Evolutionary conservation across 129 eudicot species (phyloP).

Genomic region (Centrapalus pauciflorus): DNA sequence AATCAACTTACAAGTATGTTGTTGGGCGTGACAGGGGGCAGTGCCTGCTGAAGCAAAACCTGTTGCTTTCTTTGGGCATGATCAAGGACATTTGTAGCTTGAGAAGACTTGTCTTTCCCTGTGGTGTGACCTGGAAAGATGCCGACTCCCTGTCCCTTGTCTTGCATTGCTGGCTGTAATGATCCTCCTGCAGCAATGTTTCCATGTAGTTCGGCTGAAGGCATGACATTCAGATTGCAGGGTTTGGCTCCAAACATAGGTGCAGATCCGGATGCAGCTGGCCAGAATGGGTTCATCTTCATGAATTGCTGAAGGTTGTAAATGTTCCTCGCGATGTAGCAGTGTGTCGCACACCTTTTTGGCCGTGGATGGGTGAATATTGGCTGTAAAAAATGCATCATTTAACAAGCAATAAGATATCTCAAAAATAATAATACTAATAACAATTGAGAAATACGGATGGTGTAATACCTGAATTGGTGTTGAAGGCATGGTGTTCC

Average conservation of each 20-base stretch:
- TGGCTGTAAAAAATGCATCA: conserved; percentile 42
- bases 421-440: not conserved
- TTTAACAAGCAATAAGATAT: not conserved
- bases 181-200: conserved; percentile 34
- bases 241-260: conserved; percentile 69
- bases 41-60: conserved; percentile 61
- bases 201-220: conserved; percentile 54
- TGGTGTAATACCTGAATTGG: conserved; percentile 53
- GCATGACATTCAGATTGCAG: conserved; percentile 54
- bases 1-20: conserved; percentile 57
- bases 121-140: conserved; percentile 41
- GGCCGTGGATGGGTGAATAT: conserved; percentile 87
- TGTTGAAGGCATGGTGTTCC: conserved; percentile 55
- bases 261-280: conserved; percentile 61
- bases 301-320: conserved; percentile 66
- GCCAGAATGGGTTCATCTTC: conserved; percentile 89
- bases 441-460: not conserved
- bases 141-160: conserved; percentile 46
- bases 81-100: conserved; percentile 36
- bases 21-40: conserved; percentile 72
- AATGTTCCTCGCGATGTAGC: conserved; percentile 82
- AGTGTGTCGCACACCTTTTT: conserved; percentile 91
- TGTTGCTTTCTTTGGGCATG: conserved; percentile 71
- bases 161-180: conserved; percentile 40
- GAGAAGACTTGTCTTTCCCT: conserved; percentile 52